Percentiles rank a stretch among this genome's conserved stretches.
Evolutionary conservation across 179 eudicot species (phyloP).

Genomic region (Gypsophila paniculata): DNA sequence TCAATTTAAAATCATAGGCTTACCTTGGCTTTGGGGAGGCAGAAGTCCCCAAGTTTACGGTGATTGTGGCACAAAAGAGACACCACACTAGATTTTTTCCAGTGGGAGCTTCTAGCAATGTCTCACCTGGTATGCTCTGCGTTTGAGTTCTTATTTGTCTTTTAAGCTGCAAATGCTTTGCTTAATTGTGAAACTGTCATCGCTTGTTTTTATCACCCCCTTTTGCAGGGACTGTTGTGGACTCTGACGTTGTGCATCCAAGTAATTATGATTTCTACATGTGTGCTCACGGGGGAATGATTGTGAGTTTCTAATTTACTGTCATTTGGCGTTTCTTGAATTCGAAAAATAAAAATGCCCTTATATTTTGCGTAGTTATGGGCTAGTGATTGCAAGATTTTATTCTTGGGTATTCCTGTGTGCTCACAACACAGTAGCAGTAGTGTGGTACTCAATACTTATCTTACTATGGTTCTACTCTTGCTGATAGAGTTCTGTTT

Average conservation of each 20-base stretch:
- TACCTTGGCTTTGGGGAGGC: slow-evolving; percentile 61
- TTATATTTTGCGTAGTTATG: background rate
- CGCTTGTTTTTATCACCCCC: slow-evolving; percentile 8
- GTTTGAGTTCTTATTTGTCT: slow-evolving; percentile 3
- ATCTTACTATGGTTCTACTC: background rate
- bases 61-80: slow-evolving; percentile 90
- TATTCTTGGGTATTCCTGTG: slow-evolving; percentile 7
- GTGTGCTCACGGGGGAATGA: slow-evolving; percentile 85
- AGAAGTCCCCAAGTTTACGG: slow-evolving; percentile 75
- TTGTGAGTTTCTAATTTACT: slow-evolving; percentile 46
- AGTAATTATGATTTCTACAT: slow-evolving; percentile 85
- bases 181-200: background rate
- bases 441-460: background rate
- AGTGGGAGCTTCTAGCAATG: slow-evolving; percentile 58
- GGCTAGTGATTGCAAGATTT: background rate
- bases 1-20: slow-evolving; percentile 40
- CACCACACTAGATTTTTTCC: slow-evolving; percentile 79
- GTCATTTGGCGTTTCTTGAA: background rate
- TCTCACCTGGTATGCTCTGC: slow-evolving; percentile 64
- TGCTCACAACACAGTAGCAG: background rate
- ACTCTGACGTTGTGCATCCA: slow-evolving; percentile 81
- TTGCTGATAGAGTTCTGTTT: background rate
- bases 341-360: background rate
- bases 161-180: slow-evolving; percentile 11
- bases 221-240: slow-evolving; percentile 83